A percentile compares a stretch with the other conserved stretches of the same genome.
Evolutionary conservation across 192 early-diverging fungal species (phyloP).

Genomic region (Geranomyces variabilis): DNA sequence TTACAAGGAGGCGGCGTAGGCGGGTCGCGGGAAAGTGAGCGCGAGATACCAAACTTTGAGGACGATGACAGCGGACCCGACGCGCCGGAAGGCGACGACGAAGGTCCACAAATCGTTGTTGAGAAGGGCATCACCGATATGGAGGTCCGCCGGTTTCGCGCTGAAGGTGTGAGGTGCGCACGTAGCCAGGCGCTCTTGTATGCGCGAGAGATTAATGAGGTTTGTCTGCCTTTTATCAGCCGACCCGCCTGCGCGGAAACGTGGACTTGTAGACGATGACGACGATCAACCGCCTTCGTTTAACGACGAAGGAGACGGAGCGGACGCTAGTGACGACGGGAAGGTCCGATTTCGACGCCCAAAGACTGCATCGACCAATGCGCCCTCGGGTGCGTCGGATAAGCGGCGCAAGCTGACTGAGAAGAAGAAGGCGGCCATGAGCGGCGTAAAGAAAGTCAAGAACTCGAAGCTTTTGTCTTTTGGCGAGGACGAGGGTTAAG

Average conservation of each 20-base stretch:
- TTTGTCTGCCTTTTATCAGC: not conserved
- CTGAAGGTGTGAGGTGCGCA: no score
- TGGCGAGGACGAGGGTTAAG: constrained; percentile 31
- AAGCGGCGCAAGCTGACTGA: constrained; percentile 24
- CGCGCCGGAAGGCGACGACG: constrained; percentile 31
- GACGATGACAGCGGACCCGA: constrained; percentile 30
- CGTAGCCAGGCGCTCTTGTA: not conserved
- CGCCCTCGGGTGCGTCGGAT: not conserved
- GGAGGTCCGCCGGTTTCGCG: constrained; percentile 30
- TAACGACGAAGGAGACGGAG: not conserved
- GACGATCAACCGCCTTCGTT: not conserved
- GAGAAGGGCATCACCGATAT: constrained; percentile 30
- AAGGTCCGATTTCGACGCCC: constrained; percentile 18
- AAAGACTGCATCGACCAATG: not conserved
- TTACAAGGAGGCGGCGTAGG: not conserved
- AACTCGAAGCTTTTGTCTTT: constrained; percentile 38
- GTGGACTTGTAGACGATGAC: not conserved
- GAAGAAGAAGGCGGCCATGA: constrained; percentile 19
- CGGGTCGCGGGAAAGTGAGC: not conserved
- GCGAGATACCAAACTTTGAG: constrained; percentile 16
- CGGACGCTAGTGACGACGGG: not conserved
- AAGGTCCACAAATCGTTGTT: constrained; percentile 30
- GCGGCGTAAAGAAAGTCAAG: constrained; percentile 29
- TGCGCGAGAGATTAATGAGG: not conserved
- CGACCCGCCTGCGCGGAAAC: constrained; percentile 6